Conservation (phyloP, 352 stramenopile genomes). For the Phytophthora constricta region DNA sequence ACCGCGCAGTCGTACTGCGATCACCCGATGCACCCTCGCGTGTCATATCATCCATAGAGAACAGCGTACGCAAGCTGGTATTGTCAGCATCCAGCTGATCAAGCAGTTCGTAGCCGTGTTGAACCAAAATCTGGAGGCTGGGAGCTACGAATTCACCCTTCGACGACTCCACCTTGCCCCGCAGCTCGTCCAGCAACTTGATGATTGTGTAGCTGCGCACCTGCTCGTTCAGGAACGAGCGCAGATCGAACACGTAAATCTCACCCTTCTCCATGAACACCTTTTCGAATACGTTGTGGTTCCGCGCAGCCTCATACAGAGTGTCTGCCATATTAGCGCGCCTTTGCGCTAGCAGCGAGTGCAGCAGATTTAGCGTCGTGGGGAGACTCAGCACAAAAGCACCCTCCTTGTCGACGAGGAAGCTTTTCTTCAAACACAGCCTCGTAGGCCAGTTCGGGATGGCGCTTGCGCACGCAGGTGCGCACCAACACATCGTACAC, state of each 20-base stretch:
- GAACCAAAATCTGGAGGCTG: conserved; percentile 74
- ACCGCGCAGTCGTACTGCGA: conserved; percentile 41
- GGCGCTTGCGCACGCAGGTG: conserved; percentile 85
- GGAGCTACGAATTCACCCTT: conserved; percentile 47
- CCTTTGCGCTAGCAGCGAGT: conserved; percentile 75
- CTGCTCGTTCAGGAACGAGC: conserved; percentile 57
- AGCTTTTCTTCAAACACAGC: conserved; percentile 73
- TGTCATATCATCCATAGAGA: conserved; percentile 88
- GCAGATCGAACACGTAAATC: conserved; percentile 71
- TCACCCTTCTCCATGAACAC: conserved; percentile 55
- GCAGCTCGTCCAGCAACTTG: conserved; percentile 65
- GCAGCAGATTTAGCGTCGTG: conserved; percentile 70
- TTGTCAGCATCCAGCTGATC: conserved; percentile 83
- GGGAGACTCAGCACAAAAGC: conserved; percentile 66
- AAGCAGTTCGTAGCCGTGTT: conserved; percentile 79
- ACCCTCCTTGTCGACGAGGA: conserved; percentile 53
- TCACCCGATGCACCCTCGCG: conserved; percentile 43
- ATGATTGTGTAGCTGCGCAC: conserved; percentile 72
- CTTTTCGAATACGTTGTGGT: conserved; percentile 58
- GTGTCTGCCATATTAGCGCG: conserved; percentile 70
- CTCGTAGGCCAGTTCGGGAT: conserved; percentile 81
- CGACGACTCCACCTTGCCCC: conserved; percentile 46
- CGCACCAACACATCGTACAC: conserved; percentile 85
- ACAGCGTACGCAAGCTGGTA: conserved; percentile 65
- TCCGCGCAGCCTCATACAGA: conserved; percentile 60